Evolutionary conservation across 2,329 filamentous ascomycete species (phyloP).

Genomic region (Fusarium globosum): DNA sequence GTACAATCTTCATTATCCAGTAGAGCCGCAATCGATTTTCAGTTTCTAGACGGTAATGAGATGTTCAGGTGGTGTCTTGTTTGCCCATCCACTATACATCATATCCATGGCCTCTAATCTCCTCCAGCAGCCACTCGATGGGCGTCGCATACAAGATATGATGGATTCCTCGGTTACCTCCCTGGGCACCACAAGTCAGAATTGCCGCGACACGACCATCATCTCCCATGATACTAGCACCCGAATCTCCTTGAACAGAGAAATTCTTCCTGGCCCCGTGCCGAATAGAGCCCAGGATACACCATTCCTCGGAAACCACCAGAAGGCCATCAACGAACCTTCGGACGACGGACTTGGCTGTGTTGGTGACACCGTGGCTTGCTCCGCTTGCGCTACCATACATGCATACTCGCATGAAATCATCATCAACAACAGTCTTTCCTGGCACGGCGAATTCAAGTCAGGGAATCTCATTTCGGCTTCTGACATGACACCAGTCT

Average conservation of each 20-base stretch:
- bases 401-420: not conserved
- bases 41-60: not conserved
- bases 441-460: accelerated
- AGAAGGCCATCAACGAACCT: too few species aligned
- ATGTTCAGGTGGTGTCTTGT: not conserved
- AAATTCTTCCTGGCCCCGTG: accelerated
- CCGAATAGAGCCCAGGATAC: not conserved
- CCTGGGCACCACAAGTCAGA: not conserved
- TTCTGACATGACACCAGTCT: not conserved
- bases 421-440: not conserved
- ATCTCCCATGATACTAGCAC: not conserved
- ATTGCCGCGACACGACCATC: not conserved
- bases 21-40: too few species aligned
- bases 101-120: constrained; percentile 1
- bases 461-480: not conserved
- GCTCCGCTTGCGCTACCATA: not conserved
- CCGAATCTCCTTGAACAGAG: not conserved
- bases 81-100: not conserved
- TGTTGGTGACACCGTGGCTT: not conserved
- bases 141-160: constrained; percentile 10
- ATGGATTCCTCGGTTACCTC: accelerated
- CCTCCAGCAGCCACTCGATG: constrained; percentile 17
- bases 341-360: not conserved
- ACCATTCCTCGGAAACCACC: constrained; percentile 13
- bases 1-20: too few species aligned